These are phyloP conservation scores for Lactifluus rugatus DNA, from an alignment of 768 basidiomycete genomes.

Conservation along the genomic window DNA sequence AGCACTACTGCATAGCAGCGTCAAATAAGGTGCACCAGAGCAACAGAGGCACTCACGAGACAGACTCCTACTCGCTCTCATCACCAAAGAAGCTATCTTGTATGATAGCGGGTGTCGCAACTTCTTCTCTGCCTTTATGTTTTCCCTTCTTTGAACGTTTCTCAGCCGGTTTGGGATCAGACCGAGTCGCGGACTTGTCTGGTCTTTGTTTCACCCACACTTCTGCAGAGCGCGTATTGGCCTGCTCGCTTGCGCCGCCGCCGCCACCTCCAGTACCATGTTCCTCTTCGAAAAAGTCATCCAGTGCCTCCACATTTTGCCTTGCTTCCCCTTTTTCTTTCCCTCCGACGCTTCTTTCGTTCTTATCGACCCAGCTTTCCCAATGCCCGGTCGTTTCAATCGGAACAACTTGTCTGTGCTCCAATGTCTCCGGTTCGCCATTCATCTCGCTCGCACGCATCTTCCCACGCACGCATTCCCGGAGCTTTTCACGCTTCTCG, in stretches of 20 bases:
- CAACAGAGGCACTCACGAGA: background rate
- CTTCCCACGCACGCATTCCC: constrained; percentile 43
- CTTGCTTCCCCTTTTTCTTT: background rate
- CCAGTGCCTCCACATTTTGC: constrained; percentile 18
- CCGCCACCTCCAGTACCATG: constrained; percentile 17
- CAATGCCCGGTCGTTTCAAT: background rate
- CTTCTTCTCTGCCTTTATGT: background rate
- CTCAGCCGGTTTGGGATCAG: background rate
- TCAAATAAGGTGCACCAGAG: background rate
- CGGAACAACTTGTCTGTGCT: background rate
- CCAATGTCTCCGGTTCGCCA: constrained; percentile 45
- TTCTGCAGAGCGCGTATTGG: background rate
- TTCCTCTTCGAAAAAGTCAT: constrained; percentile 27
- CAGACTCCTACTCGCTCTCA: background rate
- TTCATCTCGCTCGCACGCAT: constrained; percentile 55
- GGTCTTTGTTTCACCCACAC: background rate
- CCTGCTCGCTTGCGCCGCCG: background rate
- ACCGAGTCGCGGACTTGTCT: background rate
- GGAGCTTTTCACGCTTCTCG: constrained; percentile 46
- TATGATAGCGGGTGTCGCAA: background rate
- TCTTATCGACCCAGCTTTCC: background rate
- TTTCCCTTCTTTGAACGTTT: background rate
- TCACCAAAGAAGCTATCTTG: constrained; percentile 6
- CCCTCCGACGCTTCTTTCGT: background rate
- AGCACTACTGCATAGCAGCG: background rate